A percentile compares a stretch with the other conserved stretches of the same genome.
These are phyloP conservation scores for Podaxis sp. DNA, from an alignment of 768 basidiomycete species.

Conservation along the genomic window DNA sequence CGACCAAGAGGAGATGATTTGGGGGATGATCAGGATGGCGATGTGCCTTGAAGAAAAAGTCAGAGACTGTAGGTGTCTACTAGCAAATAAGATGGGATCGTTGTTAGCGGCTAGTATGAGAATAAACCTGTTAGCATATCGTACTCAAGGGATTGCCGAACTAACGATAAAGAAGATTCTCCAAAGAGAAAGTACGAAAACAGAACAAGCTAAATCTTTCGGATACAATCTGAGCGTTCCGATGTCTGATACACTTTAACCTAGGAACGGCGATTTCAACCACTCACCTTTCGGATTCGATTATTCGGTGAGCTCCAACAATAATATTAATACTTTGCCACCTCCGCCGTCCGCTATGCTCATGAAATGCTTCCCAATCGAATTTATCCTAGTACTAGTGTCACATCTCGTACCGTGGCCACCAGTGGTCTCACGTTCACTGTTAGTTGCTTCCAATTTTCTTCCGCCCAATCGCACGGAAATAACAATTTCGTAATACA, in stretches of 20 bases:
- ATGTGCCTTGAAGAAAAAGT: constrained; percentile 15
- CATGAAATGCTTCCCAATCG: not conserved
- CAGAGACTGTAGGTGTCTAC: no score
- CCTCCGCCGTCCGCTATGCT: not conserved
- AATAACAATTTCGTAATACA: constrained; percentile 6
- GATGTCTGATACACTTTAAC: not conserved
- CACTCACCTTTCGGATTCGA: not conserved
- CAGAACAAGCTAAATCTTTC: not conserved
- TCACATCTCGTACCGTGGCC: not conserved
- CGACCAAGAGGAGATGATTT: constrained; percentile 15
- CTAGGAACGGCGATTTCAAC: not conserved
- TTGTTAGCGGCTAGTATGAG: not conserved
- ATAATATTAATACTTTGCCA: not conserved
- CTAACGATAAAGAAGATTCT: not conserved
- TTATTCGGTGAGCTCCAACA: not conserved
- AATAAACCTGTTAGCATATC: not conserved
- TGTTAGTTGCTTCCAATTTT: not conserved
- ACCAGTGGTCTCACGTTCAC: not conserved
- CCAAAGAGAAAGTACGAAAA: not conserved
- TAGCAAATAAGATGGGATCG: not conserved
- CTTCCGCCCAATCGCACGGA: not conserved
- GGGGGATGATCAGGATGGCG: constrained; percentile 19
- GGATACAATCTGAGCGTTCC: not conserved
- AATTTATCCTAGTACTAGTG: not conserved
- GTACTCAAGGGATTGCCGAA: not conserved